A percentile compares a stretch with the other conserved stretches of the same genome.
Conservation (phyloP, 2,329 filamentous ascomycete genomes). For the Cercospora sp. region DNA sequence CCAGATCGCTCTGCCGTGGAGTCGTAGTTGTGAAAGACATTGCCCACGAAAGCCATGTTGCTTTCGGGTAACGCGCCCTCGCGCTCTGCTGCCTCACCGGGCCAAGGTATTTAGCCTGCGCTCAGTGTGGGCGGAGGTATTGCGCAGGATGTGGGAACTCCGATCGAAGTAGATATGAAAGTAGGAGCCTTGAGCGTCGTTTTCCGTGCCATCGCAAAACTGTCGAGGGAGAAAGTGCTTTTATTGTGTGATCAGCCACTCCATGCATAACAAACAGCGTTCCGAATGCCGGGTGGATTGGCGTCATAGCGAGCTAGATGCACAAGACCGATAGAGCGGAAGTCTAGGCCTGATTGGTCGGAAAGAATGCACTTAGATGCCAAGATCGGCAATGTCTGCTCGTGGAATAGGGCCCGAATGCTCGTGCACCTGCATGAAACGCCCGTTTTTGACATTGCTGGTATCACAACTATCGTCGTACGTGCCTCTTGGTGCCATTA, state of each 20-base stretch:
- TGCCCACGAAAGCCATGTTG: slow-evolving; percentile 47
- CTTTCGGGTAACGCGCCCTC: not conserved
- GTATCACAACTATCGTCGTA: not conserved
- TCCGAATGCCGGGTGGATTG: slow-evolving; percentile 10
- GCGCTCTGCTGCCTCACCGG: not conserved
- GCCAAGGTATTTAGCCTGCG: not conserved
- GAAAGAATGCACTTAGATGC: not conserved
- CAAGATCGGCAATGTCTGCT: slow-evolving; percentile 1
- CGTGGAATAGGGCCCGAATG: not conserved
- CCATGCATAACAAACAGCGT: slow-evolving; percentile 8
- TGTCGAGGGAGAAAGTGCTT: slow-evolving; percentile 9
- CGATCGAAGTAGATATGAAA: not conserved
- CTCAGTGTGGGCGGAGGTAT: not conserved
- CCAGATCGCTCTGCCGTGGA: slow-evolving; percentile 41
- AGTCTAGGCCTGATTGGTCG: not conserved
- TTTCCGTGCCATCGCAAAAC: not conserved
- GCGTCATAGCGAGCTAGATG: slow-evolving; percentile 9
- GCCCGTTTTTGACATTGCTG: not conserved
- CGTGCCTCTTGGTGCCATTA: not conserved
- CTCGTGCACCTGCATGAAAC: not conserved
- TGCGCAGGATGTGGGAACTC: not conserved
- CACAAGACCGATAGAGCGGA: slow-evolving; percentile 5
- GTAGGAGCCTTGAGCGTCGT: not conserved
- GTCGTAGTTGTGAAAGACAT: slow-evolving; percentile 45
- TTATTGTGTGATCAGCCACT: slow-evolving; percentile 5